Evolutionary conservation across 2,329 filamentous ascomycete species (phyloP), one percentile per base, ranked within the genome.

Genomic region (Pestalotiopsis sp.): DNA sequence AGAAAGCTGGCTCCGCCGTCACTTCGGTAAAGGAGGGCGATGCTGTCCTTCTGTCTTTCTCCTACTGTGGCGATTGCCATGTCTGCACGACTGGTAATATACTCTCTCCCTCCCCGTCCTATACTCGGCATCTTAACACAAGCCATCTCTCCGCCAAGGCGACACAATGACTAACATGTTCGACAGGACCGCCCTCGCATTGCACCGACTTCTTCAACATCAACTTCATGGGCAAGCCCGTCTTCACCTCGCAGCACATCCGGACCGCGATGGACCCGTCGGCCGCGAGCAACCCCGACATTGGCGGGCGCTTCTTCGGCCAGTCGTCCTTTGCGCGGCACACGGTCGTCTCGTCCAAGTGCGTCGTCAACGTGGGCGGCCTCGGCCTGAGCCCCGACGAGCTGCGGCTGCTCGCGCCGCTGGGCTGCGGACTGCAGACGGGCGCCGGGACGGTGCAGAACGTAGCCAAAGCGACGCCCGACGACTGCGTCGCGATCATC

Each of bases 151-250:
- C 11, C 7, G 20, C 4, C 13, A 45, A 45, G 13, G 12, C 25
- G 17, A 27, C 14, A n/a, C 20, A 23, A n/a, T 4, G 6, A 59
- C 57, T 59, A 17, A 61, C 31, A 61, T 27, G 27, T 38, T 7
- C 14, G 2, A 36, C n/a, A 61, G 81, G 80, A 4, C 79, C 82
- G 38, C 81, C 81, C 0, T 83, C 83, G 0, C 83, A 87, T 74
- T 89, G 86, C 77, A 71, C 76, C 62, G 72, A 78, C n/a, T 87
- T 85, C 73, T 81, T 81, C 65, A 75, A 79, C 4, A 79, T 83
- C 70, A 88, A 89, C 74, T 88, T 87, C 75, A 86, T 86, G 73
- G 84, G 84, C 1, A 83, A 85, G 68, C 82, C 79, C 1, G 84
- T 82, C 61, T 69, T 69, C 85, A 61, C 59, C 7, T 61, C 59